phyloP scores from a whole-genome alignment of 768 basidiomycete genomes.

The Russula abietina region DNA sequence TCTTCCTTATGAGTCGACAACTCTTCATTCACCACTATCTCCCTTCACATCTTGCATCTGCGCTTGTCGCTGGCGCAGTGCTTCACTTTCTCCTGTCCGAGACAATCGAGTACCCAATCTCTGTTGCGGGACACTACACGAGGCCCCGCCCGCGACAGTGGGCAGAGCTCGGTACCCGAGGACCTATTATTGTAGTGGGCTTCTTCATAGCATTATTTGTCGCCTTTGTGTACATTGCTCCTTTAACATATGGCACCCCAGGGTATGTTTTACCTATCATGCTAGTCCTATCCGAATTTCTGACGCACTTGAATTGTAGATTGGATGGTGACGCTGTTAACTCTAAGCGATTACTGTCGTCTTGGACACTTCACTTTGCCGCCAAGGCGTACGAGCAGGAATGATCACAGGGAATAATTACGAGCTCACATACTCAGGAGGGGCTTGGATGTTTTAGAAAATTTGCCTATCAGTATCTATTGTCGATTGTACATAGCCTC shows the following conservation, averaged over 20 bases:
- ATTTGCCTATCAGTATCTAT: constrained; percentile 3
- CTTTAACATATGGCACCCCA: constrained; percentile 94
- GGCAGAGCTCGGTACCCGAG: constrained; percentile 74
- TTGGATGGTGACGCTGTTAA: constrained; percentile 84
- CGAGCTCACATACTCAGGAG: background rate
- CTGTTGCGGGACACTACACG: constrained; percentile 63
- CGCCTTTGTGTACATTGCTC: constrained; percentile 71
- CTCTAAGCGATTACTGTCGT: constrained; percentile 70
- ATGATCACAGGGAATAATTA: constrained; percentile 2
- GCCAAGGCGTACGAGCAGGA: constrained; percentile 47
- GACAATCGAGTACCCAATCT: constrained; percentile 87
- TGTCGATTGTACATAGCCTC: background rate
- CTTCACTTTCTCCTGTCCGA: constrained; percentile 88
- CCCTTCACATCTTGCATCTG: constrained; percentile 90
- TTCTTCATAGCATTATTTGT: constrained; percentile 57
- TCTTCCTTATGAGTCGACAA: constrained; percentile 97
- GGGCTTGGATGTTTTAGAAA: background rate
- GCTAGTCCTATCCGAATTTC: constrained; percentile 8
- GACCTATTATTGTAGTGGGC: constrained; percentile 53
- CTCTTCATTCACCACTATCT: constrained; percentile 97
- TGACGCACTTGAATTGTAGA: constrained; percentile 37
- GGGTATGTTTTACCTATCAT: constrained; percentile 52
- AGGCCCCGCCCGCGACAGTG: constrained; percentile 39
- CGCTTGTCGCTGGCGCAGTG: constrained; percentile 87
- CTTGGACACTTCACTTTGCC: constrained; percentile 93